Evolutionary conservation across 495 filamentous ascomycete genomes (phyloP).

Genomic region (Clohesyomyces aquaticus): DNA sequence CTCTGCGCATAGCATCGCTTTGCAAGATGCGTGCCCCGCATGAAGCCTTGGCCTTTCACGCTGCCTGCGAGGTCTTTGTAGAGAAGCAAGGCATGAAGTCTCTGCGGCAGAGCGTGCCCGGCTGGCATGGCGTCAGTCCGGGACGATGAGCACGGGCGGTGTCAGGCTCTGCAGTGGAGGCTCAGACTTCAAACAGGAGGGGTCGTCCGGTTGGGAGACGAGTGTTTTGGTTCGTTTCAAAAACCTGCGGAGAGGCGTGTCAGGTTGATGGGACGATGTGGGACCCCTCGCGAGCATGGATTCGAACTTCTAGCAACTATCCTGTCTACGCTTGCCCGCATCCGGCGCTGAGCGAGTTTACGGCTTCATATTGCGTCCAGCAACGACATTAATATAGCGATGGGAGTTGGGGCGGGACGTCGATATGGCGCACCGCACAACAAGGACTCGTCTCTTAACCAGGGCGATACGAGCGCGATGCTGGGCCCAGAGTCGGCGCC

Average conservation of each 20-base stretch:
- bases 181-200: background rate
- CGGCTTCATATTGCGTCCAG: background rate
- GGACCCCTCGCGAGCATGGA: too few species aligned
- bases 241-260: background rate
- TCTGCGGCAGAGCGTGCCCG: background rate
- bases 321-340: background rate
- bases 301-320: too few species aligned
- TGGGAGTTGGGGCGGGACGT: background rate
- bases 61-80: background rate
- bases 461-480: too few species aligned
- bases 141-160: background rate
- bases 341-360: background rate
- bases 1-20: background rate
- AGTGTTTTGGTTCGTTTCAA: background rate
- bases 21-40: background rate
- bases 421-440: too few species aligned
- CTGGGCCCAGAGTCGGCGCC: too few species aligned
- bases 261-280: background rate
- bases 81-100: slow-evolving; percentile 1
- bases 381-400: background rate
- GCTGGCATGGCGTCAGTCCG: slow-evolving; percentile 12
- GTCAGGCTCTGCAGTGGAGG: background rate
- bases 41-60: background rate
- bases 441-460: too few species aligned
- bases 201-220: background rate